These are phyloP conservation scores for Aspergillus sclerotioniger DNA, from an alignment of 495 filamentous ascomycete genomes.

Conservation along the genomic window DNA sequence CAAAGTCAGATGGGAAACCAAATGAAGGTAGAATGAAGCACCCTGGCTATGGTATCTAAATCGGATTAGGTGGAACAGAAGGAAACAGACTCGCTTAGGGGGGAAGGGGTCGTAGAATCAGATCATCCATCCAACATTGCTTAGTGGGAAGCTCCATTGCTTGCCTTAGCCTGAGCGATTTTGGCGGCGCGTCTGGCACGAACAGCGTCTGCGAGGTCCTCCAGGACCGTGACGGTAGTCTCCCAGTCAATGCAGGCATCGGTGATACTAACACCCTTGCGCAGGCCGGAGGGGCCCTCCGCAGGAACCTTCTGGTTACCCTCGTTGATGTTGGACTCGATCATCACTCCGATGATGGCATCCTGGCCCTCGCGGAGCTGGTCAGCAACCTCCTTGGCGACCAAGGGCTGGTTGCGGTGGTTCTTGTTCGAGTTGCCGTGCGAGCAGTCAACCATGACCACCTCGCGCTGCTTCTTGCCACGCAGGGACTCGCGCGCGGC, in stretches of 20 bases:
- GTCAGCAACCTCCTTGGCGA: constrained; percentile 76
- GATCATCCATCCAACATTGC: not conserved
- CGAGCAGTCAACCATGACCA: constrained; percentile 98
- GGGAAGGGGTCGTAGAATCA: not conserved
- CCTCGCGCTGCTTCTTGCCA: constrained; percentile 82
- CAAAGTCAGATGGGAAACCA: constrained; percentile 9
- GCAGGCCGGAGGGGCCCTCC: constrained; percentile 73
- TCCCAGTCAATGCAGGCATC: constrained; percentile 98
- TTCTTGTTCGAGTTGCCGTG: constrained; percentile 73
- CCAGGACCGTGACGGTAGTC: constrained; percentile 77
- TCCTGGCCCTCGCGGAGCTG: constrained; percentile 86
- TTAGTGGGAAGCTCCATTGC: constrained; percentile 32
- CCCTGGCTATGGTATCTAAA: constrained; percentile 27
- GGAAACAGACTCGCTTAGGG: constrained; percentile 13
- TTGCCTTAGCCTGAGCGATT: constrained; percentile 27
- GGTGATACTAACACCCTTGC: constrained; percentile 94
- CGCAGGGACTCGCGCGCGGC: constrained; percentile 72
- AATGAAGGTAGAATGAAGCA: constrained; percentile 13
- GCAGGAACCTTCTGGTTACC: constrained; percentile 90
- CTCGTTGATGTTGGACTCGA: constrained; percentile 96
- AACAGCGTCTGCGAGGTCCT: constrained; percentile 83
- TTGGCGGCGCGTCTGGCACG: constrained; percentile 60
- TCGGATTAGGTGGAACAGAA: constrained; percentile 14
- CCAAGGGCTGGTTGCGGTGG: constrained; percentile 85
- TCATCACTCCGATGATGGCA: constrained; percentile 94